Evolutionary conservation across 352 stramenopile genomes (phyloP).

Genomic region (Phytophthora pistaciae): DNA sequence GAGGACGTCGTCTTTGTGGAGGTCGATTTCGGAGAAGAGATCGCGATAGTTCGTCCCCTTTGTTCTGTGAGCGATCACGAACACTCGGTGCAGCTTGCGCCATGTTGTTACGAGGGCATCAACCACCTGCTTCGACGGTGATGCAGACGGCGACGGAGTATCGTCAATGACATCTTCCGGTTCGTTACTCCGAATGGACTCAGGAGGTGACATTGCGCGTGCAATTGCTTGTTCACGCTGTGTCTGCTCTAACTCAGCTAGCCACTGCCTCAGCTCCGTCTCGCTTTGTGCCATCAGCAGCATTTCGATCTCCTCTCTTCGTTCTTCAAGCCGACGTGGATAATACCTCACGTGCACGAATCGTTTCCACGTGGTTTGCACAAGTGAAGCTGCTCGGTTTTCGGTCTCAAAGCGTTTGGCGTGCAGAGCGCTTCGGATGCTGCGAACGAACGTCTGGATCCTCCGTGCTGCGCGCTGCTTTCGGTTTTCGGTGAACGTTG

Average conservation of each 20-base stretch:
- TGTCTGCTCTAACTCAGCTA: conserved; percentile 20
- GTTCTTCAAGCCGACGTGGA: conserved; percentile 27
- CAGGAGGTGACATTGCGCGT: conserved; percentile 4
- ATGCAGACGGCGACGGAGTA: conserved; percentile 14
- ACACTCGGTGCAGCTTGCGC: conserved; percentile 59
- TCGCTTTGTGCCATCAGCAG: conserved; percentile 50
- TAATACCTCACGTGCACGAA: conserved; percentile 34
- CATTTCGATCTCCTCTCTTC: conserved; percentile 23
- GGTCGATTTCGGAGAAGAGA: conserved; percentile 63
- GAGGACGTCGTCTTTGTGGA: conserved; percentile 56
- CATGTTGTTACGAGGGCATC: conserved; percentile 57
- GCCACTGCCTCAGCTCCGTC: conserved; percentile 29
- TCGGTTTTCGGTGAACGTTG: conserved; percentile 21
- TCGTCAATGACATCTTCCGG: not conserved
- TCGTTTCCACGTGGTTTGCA: conserved; percentile 48
- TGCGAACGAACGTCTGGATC: conserved; percentile 43
- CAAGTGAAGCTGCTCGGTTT: conserved; percentile 21
- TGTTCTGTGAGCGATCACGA: conserved; percentile 41
- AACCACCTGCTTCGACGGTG: conserved; percentile 40
- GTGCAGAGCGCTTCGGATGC: conserved; percentile 3
- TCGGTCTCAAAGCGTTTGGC: not conserved
- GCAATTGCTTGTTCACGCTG: conserved; percentile 4
- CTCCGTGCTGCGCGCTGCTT: conserved; percentile 29
- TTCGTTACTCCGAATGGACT: conserved; percentile 14
- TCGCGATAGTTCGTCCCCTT: conserved; percentile 27